Evolutionary conservation across 2,329 filamentous ascomycete genomes (phyloP).

Genomic region (Calonectria hawksworthii): DNA sequence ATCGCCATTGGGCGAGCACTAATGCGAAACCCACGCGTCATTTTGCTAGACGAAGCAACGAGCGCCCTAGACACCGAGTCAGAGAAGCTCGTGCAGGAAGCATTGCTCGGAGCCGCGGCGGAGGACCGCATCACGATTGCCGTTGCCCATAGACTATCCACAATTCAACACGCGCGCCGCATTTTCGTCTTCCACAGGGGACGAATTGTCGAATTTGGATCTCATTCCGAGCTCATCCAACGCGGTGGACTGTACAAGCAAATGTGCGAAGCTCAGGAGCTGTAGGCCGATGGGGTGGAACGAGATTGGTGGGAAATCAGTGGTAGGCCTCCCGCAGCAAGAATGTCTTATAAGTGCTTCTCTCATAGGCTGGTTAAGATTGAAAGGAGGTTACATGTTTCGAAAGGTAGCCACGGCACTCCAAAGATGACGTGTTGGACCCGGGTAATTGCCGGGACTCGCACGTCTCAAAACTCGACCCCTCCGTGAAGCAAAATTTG

Average conservation of each 20-base stretch:
- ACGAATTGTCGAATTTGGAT: slow-evolving; percentile 19
- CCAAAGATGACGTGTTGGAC: not conserved
- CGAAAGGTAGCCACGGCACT: not conserved
- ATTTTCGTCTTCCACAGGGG: slow-evolving; percentile 20
- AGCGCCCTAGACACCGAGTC: slow-evolving; percentile 24
- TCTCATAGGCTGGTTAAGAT: not conserved
- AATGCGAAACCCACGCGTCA: slow-evolving; percentile 12
- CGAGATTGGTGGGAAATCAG: not conserved
- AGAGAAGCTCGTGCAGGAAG: slow-evolving; percentile 15
- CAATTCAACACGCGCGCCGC: slow-evolving; percentile 12
- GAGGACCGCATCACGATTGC: slow-evolving; percentile 22
- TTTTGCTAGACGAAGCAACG: slow-evolving; percentile 21
- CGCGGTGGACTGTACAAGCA: not conserved
- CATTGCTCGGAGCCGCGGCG: slow-evolving; percentile 16
- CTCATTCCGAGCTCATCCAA: slow-evolving; percentile 14
- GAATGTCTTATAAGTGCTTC: not conserved
- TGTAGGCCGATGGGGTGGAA: not conserved
- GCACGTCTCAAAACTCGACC: not conserved
- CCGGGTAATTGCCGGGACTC: not conserved
- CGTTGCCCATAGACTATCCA: slow-evolving; percentile 27
- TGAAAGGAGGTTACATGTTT: not conserved
- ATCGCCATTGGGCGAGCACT: slow-evolving; percentile 15
- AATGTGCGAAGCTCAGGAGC: slow-evolving; percentile 23
- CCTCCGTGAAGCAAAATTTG: not conserved
- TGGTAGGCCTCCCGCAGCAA: not conserved